Base-by-base conservation (phyloP, 306 rosid species). In the Lathyrus aphaca region DNA sequence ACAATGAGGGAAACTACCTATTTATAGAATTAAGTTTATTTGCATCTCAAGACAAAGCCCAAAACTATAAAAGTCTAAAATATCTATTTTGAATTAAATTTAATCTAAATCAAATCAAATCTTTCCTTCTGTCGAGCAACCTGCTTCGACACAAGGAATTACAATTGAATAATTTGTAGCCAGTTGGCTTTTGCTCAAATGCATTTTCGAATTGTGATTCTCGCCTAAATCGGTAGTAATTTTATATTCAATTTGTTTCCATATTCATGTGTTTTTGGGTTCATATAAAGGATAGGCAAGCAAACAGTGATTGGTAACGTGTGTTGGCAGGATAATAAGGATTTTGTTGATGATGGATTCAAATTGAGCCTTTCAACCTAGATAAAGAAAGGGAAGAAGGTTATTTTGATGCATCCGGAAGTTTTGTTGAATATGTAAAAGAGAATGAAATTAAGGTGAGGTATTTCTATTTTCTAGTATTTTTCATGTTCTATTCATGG, bases 361-460 rank as follows among this genome's bases (percentile, higher is more conserved):
- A 81, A 77, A 81, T 94, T 14, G 99, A 94, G 74, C 97, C 96
- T 57, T 94, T 94, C 83, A 94, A 91, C 82, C 84, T 94, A 53
- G 74, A 80, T 56, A 85, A 83, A 82, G 99, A 94, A 85, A 87
- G 94, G 75, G 98, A 93, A 69, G 97, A 89, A 83, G 99, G 96
- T 69, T 90, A 88, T 70, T 94, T 94, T 71, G 99, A 94, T 37
- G 86, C 81, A 10, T 84, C 80, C 0, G 97, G 97, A 38, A 94
- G 91, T 73, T 94, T 82, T 60, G 89, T 94, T 57, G 99, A 94
- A 78, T 94, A 85, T 64, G 83, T 86, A 15, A 85, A 79, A 16
- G 85, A 88, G 8, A 81, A 88, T 8, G 92, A 84, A 43, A 79
- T 85, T 61, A 85, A 77, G 85, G 82, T 81, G 69, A 40, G 75